phyloP scores from a whole-genome alignment of 108 stramenopile genomes.

The Fistulifera solaris region DNA sequence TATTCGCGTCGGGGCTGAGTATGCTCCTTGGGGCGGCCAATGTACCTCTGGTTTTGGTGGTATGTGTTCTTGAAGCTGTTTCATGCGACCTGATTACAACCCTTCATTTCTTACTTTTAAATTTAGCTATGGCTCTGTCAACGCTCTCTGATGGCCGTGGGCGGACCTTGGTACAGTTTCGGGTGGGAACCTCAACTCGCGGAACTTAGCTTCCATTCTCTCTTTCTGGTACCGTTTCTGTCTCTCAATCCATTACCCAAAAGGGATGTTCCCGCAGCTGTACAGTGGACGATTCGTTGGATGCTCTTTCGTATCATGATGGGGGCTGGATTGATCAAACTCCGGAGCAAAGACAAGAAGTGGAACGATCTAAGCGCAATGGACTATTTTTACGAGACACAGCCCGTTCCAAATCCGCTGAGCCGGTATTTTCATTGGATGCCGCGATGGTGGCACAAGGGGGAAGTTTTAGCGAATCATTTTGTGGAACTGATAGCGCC shows the following conservation, averaged over 20 bases:
- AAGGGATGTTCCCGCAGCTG: slow-evolving; percentile 24
- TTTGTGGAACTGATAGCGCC: slow-evolving; percentile 61
- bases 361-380: slow-evolving; percentile 60
- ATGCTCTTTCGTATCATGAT: slow-evolving; percentile 61
- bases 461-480: slow-evolving; percentile 52
- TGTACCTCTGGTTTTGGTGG: slow-evolving; percentile 31
- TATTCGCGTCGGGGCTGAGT: slow-evolving; percentile 25
- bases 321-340: slow-evolving; percentile 58
- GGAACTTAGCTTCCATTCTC: slow-evolving; percentile 45
- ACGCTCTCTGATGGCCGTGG: slow-evolving; percentile 53
- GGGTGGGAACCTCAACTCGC: slow-evolving; percentile 69
- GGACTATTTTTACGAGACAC: slow-evolving; percentile 66
- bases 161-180: slow-evolving; percentile 50
- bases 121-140: slow-evolving; percentile 41
- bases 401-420: slow-evolving; percentile 59
- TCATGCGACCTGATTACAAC: too few species aligned
- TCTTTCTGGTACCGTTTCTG: slow-evolving; percentile 56
- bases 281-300: slow-evolving; percentile 41
- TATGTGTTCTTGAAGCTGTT: too few species aligned
- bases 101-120: too few species aligned
- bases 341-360: slow-evolving; percentile 34
- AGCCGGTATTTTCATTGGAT: slow-evolving; percentile 44
- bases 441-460: slow-evolving; percentile 45
- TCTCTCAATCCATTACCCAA: slow-evolving; percentile 33
- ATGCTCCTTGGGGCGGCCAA: slow-evolving; percentile 50